Percentiles rank a stretch among this genome's conserved stretches.
phyloP scores from a whole-genome alignment of 2,329 filamentous ascomycete genomes.

The Aureobasidium sp. region DNA sequence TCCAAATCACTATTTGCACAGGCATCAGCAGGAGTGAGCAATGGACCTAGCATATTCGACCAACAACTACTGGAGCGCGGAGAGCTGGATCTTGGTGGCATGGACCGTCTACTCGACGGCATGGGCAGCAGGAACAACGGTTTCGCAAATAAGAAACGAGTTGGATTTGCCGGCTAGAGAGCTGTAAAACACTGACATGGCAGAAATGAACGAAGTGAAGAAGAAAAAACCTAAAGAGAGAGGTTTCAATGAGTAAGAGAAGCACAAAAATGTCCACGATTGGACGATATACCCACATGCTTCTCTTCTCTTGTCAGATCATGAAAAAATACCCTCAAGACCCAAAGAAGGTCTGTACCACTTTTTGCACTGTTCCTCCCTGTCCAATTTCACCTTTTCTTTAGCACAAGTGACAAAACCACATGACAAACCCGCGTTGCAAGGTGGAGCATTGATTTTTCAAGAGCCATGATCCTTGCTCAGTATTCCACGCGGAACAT shows the following conservation, averaged over 20 bases:
- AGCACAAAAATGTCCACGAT: background rate
- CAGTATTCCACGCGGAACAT: slow-evolving; percentile 48
- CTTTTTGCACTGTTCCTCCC: background rate
- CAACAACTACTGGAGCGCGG: slow-evolving; percentile 38
- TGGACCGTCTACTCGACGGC: slow-evolving; percentile 39
- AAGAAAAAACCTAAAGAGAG: background rate
- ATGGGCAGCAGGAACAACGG: slow-evolving; percentile 23
- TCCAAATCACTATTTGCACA: slow-evolving; percentile 25
- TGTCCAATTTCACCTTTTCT: background rate
- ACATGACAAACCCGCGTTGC: slow-evolving; percentile 33
- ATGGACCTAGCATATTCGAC: slow-evolving; percentile 24
- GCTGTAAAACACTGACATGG: background rate
- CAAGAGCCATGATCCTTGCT: slow-evolving; percentile 46
- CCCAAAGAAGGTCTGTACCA: slow-evolving; percentile 7
- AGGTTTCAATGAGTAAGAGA: background rate
- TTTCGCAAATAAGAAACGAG: slow-evolving; percentile 25
- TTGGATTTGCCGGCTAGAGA: slow-evolving; percentile 27
- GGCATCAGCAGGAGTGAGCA: slow-evolving; percentile 10
- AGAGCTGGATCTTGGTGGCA: slow-evolving; percentile 41
- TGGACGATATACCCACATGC: slow-evolving; percentile 10
- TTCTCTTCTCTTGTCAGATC: background rate
- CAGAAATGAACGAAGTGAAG: background rate
- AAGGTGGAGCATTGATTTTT: slow-evolving; percentile 45
- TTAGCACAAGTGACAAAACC: background rate
- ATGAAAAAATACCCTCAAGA: background rate